Base-by-base conservation (phyloP, 2,329 filamentous ascomycete species). In the Curvularia eragrostidis region DNA sequence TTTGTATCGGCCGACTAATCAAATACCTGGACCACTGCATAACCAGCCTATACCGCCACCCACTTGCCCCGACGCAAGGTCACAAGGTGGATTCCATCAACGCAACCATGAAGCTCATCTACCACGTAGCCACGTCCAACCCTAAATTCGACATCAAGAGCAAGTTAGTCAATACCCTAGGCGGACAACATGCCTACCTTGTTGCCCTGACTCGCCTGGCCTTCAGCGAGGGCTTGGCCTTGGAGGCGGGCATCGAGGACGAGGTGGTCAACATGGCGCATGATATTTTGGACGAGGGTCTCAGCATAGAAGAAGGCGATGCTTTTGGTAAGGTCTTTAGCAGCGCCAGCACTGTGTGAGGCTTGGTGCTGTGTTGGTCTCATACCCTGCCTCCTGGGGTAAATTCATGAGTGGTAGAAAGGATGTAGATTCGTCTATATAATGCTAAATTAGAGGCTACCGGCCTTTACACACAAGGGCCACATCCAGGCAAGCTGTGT, bases 181-280 rank as follows among this genome's bases (percentile, higher is more conserved):
- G 91, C 3, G 91, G 89, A 0, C 85, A 87, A 50, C 92, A 97
- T 70, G 92, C 93, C 51, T 94, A 96, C 69, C 81, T 96, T 1
- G 85, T 97, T 9, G 87, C 87, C 2, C 80, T 99, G 43, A 93
- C 91, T 0, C 81, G 94, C 41, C 79, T 98, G n/a, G 92, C 91
- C 0, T 97, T 97, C 74, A 89, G 87, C 5, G 91, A 96, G 60
- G 89, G 91, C 28, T 76, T 91, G 8, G 84, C 95, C 10, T 82
- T 96, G 26, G 93, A 97, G 76, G 81, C 83, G 1, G 89, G 89
- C 0, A 89, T 96, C 52, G 89, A 90, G 34, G 85, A 89, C 26
- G 91, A 91, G 62, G 91, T 92, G 1, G 86, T 89, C 1, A 91
- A 94, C 62, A 87, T 89, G 76, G 94, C 95, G 3, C 89, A 94